Evolutionary conservation across 441 rosid species (phyloP), one percentile per base, ranked within the genome.

Genomic region (Syzygium malaccense): DNA sequence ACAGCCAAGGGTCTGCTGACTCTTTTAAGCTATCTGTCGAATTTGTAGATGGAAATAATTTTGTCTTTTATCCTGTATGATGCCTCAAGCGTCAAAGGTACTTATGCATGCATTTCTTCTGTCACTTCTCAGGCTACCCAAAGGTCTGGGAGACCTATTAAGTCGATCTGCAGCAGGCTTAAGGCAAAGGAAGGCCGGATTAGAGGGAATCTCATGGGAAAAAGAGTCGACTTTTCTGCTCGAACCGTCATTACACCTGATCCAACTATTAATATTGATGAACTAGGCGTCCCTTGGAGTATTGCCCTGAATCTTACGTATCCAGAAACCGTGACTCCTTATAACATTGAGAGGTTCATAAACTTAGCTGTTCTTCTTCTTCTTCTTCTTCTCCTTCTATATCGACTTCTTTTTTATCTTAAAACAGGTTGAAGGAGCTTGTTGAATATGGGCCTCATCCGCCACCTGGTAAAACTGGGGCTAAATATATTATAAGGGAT

Each of bases 371-470:
- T 55, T 58, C 37, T 58, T 18, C 18, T 79, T 85, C 49, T 45
- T 30, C 87, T 32, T 49, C 25, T 58, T 57, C 55, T 30, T 28
- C 53, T 85, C 37, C 55, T 87, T 62, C 37, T 45, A 26, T 45
- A 4, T 41, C 11, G 33, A 51, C 41, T 41, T 60, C 48, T 45
- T 45, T 45, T 4, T 48, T 85, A 28, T 89, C 86, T 33, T 66
- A 88, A 28, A 91, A 89, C 91, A 98, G 98, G 95, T 93, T 98
- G 89, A 97, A 97, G 93, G 98, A 97, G 91, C 99, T 98, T 87
- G 99, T 98, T 80, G 99, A 98, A 90, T 91, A 98, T 92, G 99
- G 99, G 86, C 99, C 99, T 55, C 99, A 98, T 94, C 99, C 99
- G 87, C 99, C 99, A 20, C 99, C 99, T 86, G 99, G 99, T 20